These are phyloP conservation scores for Coemansia sp. DNA, from an alignment of 192 early-diverging fungal species.

Conservation along the genomic window DNA sequence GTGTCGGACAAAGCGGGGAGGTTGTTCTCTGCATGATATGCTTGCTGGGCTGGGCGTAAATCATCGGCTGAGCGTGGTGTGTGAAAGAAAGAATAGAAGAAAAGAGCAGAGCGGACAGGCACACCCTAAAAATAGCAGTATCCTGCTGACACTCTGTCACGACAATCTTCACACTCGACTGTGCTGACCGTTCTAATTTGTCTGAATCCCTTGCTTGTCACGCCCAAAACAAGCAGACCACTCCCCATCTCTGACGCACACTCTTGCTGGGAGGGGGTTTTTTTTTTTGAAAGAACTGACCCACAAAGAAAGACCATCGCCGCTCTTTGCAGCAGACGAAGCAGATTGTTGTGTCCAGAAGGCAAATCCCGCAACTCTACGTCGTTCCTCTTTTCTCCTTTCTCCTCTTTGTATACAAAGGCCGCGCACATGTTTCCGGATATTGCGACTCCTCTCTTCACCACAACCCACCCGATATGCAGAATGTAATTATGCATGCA, in stretches of 20 bases:
- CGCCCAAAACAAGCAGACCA: conserved; percentile 4
- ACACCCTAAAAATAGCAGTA: conserved; percentile 1
- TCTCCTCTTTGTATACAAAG: conserved; percentile 8
- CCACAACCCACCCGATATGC: not conserved
- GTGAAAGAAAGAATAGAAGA: not conserved
- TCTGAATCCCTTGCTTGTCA: conserved; percentile 9
- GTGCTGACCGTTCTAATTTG: not conserved
- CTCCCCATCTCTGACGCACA: not conserved
- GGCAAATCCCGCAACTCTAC: not conserved
- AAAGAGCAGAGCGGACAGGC: too few species aligned
- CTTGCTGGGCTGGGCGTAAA: not conserved
- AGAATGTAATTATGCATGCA: not conserved
- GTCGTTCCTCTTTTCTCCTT: not conserved
- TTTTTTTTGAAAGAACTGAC: not conserved
- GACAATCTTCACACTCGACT: conserved; percentile 2
- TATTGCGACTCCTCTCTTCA: not conserved
- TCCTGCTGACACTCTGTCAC: not conserved
- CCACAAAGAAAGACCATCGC: not conserved
- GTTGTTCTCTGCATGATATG: not conserved
- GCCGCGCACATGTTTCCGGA: not conserved
- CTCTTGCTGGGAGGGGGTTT: too few species aligned
- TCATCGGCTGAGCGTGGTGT: not conserved
- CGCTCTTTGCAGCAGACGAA: not conserved
- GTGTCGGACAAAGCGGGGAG: too few species aligned
- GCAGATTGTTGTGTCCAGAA: not conserved